Conservation (phyloP, 1,284 basidiomycete genomes). For the Schizophyllum commune region DNA sequence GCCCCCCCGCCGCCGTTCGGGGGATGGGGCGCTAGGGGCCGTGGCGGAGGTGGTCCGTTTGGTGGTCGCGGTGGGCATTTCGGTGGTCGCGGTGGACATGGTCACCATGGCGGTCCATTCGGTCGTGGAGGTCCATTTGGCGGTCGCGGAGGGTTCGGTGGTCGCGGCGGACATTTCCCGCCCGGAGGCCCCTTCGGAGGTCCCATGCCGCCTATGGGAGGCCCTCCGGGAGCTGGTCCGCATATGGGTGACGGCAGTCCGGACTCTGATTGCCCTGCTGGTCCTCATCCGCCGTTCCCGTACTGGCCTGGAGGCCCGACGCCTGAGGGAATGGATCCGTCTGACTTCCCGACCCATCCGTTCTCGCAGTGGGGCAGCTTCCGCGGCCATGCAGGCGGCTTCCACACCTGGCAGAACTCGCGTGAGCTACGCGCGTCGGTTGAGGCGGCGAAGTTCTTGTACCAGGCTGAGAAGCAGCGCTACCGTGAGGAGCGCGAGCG, state of each 20-base stretch:
- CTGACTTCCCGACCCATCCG: background rate
- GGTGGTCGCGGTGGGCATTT: constrained; percentile 9
- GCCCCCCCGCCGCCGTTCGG: constrained; percentile 4
- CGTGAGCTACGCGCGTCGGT: constrained; percentile 50
- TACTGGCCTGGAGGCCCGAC: background rate
- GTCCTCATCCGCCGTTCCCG: background rate
- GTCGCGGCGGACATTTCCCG: constrained; percentile 7
- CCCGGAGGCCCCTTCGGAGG: constrained; percentile 10
- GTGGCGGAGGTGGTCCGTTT: background rate
- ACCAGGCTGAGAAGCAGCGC: constrained; percentile 60
- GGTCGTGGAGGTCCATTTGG: background rate
- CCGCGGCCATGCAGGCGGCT: constrained; percentile 3
- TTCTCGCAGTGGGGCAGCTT: background rate
- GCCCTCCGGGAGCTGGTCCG: too few species aligned
- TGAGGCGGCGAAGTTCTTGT: constrained; percentile 57
- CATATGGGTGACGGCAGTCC: too few species aligned
- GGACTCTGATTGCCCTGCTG: background rate
- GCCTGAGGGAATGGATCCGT: background rate
- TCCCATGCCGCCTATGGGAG: background rate
- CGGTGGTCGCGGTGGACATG: background rate
- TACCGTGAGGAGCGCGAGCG: constrained; percentile 53
- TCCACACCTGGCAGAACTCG: constrained; percentile 12
- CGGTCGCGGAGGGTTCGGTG: background rate
- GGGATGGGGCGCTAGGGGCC: constrained; percentile 4
- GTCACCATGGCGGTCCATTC: background rate